Evolutionary conservation across 257 asterid species (phyloP).

Genomic region (Solanum pennellii): DNA sequence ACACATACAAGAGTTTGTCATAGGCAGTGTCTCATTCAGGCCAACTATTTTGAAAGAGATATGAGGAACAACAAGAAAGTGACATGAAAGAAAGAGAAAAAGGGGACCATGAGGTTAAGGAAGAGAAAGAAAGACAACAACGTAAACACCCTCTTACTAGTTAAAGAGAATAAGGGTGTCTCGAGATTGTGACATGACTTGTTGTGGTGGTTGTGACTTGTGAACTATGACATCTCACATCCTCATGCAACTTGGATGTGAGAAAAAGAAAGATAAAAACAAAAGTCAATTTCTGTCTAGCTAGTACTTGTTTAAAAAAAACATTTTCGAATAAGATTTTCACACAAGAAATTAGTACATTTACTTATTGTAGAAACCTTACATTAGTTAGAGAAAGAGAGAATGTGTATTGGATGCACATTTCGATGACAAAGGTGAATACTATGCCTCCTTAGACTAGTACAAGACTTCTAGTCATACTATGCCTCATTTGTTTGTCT

Average conservation of each 20-base stretch:
- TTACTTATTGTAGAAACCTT: neutral
- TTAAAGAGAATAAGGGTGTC: slow-evolving; percentile 29
- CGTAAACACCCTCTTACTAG: neutral
- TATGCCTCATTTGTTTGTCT: too few relatives aligned
- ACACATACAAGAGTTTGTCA: slow-evolving; percentile 27
- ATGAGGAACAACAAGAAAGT: slow-evolving; percentile 25
- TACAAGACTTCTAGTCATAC: too few relatives aligned
- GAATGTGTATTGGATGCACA: neutral
- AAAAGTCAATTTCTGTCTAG: neutral
- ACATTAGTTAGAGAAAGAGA: neutral
- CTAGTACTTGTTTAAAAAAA: neutral
- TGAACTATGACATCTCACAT: slow-evolving; percentile 8
- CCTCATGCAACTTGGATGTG: slow-evolving; percentile 5
- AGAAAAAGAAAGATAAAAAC: neutral
- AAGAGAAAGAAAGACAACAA: neutral
- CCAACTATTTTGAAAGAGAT: slow-evolving; percentile 36
- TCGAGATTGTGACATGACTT: slow-evolving; percentile 19
- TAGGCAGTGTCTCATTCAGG: slow-evolving; percentile 28
- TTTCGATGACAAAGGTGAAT: neutral
- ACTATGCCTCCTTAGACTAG: neutral
- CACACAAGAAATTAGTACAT: neutral
- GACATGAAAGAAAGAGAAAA: neutral
- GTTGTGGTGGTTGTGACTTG: neutral
- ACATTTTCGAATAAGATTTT: neutral
- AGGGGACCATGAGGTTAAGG: neutral